Base-by-base conservation (phyloP, 2,329 filamentous ascomycete species). In the Boeremia lycopersici region DNA sequence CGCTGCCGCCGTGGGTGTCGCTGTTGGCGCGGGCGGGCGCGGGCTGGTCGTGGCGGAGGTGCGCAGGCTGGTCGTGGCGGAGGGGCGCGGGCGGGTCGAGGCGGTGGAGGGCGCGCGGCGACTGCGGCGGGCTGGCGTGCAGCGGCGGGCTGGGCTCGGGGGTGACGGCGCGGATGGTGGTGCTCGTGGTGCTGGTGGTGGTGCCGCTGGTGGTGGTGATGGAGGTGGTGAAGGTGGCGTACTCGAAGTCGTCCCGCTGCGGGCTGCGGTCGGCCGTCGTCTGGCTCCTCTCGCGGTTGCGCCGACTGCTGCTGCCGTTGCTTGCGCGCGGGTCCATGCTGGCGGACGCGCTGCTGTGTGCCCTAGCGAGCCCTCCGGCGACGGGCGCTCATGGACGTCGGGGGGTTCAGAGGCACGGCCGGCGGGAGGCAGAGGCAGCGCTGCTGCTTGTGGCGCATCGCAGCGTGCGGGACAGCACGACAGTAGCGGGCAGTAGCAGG, bases 81-180 rank as follows among this genome's bases (percentile, higher is more conserved):
- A 26, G 25, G 56, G 59, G 61, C 28, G 67, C 65, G 59, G 63
- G 67, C 44, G 72, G 71, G n/a, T n/a, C 48, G 64, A 66, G 51
- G 47, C 47, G 28, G 43, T 31, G 25, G 56, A 60, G 61, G 25
- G 67, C 65, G 59, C 63, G 67, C 44, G 72, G 71, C 25, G 66
- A 72, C 40, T 66, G 65, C 47, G 67, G 71, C 48, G 72, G 71
- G 4, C 68, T 71, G 33, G 58, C 44, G 43, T 52, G 52, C 28
- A 30, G 56, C 58, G 36, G 57, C 51, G 48, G 65, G 59, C 5
- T 62, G 65, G 38, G 19, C 19, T 91, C 88, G 61, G 88, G 87
- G 58, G 87, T 89, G 60, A 89, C 86, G 52, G 86, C 78, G 59
- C 88, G 85, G 66, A 88, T 84, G 40, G 82, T 69, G 44, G 53